These are phyloP conservation scores for Punica granatum DNA, from an alignment of 345 rosid species.

Conservation along the genomic window DNA sequence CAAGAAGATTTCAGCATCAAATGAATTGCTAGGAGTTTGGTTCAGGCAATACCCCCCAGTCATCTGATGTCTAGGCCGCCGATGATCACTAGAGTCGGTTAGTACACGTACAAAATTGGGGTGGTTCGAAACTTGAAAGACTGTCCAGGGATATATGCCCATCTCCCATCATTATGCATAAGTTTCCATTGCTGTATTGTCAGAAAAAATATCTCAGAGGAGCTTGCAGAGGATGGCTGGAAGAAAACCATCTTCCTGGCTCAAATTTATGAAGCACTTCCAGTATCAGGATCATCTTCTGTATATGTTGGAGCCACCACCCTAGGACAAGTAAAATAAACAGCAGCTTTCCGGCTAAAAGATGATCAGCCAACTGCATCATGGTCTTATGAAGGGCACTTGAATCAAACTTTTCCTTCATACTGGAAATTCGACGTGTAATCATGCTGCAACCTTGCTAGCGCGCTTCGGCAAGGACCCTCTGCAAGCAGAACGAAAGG, in stretches of 20 bases:
- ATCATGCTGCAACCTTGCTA: constrained; percentile 68
- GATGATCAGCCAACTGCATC: neutral
- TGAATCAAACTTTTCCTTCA: constrained; percentile 69
- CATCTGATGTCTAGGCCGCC: too few relatives aligned
- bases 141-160: neutral
- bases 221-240: neutral
- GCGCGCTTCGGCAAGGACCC: constrained; percentile 83
- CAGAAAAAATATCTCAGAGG: neutral
- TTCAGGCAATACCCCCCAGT: too few relatives aligned
- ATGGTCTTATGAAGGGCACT: neutral
- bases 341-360: neutral
- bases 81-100: neutral
- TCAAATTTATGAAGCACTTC: neutral
- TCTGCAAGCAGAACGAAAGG: constrained; percentile 43
- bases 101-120: neutral
- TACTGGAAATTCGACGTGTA: constrained; percentile 72
- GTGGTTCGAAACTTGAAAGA: too few relatives aligned
- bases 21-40: too few relatives aligned
- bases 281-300: neutral
- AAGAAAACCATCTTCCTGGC: neutral
- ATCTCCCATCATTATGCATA: neutral
- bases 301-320: neutral
- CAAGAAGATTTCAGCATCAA: too few relatives aligned
- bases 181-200: neutral
- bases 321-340: neutral